A percentile compares a stretch with the other conserved stretches of the same genome.
Conservation (phyloP, 192 early-diverging fungal genomes). For the Allomyces arbusculus region DNA sequence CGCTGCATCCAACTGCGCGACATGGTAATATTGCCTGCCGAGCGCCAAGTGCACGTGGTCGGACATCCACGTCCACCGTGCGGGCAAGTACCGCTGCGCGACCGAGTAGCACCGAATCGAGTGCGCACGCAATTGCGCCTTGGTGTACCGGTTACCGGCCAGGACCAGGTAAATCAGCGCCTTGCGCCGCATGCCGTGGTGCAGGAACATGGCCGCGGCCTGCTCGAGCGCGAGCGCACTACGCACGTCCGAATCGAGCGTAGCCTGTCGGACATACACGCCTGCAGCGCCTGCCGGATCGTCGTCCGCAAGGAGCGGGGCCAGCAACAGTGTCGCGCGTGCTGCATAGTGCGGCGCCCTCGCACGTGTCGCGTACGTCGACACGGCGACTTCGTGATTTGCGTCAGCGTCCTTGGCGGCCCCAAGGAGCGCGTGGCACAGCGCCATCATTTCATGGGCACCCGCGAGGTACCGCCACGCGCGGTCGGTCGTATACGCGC, state of each 20-base stretch:
- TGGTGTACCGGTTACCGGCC: neutral
- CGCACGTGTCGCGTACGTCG: neutral
- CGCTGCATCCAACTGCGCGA: neutral
- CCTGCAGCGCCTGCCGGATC: neutral
- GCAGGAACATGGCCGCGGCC: neutral
- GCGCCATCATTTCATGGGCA: constrained; percentile 16
- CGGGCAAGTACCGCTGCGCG: neutral
- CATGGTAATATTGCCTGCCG: neutral
- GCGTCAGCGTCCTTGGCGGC: neutral
- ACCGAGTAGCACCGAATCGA: neutral
- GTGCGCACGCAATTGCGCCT: neutral
- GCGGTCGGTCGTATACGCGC: constrained; percentile 63
- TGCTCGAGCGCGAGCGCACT: neutral
- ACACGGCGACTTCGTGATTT: neutral
- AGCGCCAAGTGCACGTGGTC: neutral
- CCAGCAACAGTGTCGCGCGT: neutral
- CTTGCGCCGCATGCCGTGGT: neutral
- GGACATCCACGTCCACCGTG: neutral
- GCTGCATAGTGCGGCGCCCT: neutral
- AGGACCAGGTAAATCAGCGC: neutral
- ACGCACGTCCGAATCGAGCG: neutral
- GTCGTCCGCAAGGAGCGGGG: neutral
- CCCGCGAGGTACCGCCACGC: constrained; percentile 59
- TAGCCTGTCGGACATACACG: neutral
- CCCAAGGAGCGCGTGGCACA: neutral